Evolutionary conservation across 2,329 filamentous ascomycete species (phyloP).

Genomic region (Fusarium sambucinum): DNA sequence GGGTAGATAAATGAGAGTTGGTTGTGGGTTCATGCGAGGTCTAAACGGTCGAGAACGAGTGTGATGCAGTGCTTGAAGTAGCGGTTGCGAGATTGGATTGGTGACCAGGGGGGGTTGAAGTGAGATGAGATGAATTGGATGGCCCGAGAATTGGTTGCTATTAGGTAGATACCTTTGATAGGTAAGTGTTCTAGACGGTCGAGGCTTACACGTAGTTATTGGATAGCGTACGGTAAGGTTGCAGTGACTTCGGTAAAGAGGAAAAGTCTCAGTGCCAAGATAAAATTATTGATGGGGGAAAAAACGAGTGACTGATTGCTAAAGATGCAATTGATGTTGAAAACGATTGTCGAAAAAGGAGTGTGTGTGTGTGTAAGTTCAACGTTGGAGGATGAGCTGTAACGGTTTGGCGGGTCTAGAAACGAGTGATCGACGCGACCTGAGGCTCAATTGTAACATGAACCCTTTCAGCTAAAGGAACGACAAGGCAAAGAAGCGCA

Average conservation of each 20-base stretch:
- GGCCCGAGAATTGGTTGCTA: slow-evolving; percentile 16
- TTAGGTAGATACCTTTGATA: slow-evolving; percentile 2
- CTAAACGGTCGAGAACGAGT: slow-evolving; percentile 24
- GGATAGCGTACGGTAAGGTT: slow-evolving; percentile 1
- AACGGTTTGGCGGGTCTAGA: slow-evolving; percentile 34
- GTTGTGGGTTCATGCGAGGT: slow-evolving; percentile 9
- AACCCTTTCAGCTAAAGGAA: slow-evolving; percentile 24
- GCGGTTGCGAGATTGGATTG: slow-evolving; percentile 34
- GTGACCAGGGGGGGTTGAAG: slow-evolving; percentile 19
- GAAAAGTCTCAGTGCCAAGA: slow-evolving; percentile 5
- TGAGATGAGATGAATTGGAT: slow-evolving; percentile 36
- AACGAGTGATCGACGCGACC: slow-evolving; percentile 42
- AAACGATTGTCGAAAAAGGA: slow-evolving; percentile 36
- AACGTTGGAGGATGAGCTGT: slow-evolving; percentile 16
- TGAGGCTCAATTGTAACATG: slow-evolving; percentile 24
- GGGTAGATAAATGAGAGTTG: slow-evolving; percentile 30
- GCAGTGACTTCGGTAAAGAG: not conserved
- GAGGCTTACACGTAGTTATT: slow-evolving; percentile 3
- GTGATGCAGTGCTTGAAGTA: slow-evolving; percentile 26
- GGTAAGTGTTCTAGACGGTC: slow-evolving; percentile 2
- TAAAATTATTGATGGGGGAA: slow-evolving; percentile 1
- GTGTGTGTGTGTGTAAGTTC: too few relatives aligned
- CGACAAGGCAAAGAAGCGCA: slow-evolving; percentile 26
- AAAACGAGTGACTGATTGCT: slow-evolving; percentile 24
- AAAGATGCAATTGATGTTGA: slow-evolving; percentile 21